Evolutionary conservation across 2,329 filamentous ascomycete genomes (phyloP).

Genomic region (Colletotrichum somersetense): DNA sequence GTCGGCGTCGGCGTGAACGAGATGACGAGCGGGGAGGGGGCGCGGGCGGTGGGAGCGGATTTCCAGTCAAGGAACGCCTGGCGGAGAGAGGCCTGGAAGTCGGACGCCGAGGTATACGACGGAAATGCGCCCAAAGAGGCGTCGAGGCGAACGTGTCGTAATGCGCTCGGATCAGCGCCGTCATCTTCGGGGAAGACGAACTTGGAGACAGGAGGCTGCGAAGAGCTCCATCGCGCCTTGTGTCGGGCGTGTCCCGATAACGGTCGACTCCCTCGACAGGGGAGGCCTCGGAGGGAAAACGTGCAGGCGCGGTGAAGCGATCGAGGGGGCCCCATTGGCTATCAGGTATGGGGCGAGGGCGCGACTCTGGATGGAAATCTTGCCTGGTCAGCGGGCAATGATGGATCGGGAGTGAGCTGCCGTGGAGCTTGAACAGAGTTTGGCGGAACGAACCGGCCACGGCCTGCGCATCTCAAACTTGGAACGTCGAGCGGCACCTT

Average conservation of each 20-base stretch:
- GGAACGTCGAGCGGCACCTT: constrained; percentile 22
- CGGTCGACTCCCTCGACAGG: neutral
- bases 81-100: constrained; percentile 47
- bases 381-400: neutral
- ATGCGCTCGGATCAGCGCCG: constrained; percentile 20
- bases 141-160: constrained; percentile 38
- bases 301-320: neutral
- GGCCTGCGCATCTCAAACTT: neutral
- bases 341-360: neutral
- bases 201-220: neutral
- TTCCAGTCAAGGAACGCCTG: constrained; percentile 53
- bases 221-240: constrained; percentile 33
- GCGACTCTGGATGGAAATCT: neutral
- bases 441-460: constrained; percentile 30
- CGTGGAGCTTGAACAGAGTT: constrained; percentile 29
- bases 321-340: constrained; percentile 17
- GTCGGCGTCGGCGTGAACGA: constrained; percentile 87
- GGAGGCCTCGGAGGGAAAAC: neutral
- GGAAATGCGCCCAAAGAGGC: neutral
- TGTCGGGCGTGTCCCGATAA: neutral
- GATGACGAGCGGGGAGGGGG: constrained; percentile 78
- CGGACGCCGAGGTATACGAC: constrained; percentile 35
- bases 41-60: constrained; percentile 46
- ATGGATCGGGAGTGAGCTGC: constrained; percentile 9
- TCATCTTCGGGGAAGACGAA: constrained; percentile 30